Evolutionary conservation across 2,329 filamentous ascomycete species (phyloP), one percentile per base, ranked within the genome.

Genomic region (Beauveria australis): DNA sequence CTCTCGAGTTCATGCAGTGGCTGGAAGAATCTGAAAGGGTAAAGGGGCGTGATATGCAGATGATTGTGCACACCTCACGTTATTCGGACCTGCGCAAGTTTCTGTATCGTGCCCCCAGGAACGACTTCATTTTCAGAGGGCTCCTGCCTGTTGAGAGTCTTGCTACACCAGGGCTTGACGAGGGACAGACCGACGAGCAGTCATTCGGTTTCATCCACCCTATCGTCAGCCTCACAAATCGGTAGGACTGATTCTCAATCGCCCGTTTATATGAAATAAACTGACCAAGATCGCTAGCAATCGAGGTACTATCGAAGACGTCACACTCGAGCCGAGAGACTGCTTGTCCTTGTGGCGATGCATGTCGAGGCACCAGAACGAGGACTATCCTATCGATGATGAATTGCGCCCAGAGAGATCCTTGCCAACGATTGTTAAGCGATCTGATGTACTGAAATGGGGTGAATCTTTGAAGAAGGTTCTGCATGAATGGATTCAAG

Each of bases 71-170:
- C 67, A 75, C 76, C 1, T 81, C 86, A 41, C 79, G 89, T 53
- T 92, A 92, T 71, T 92, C 88, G 0, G 89, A 93, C 68, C 74
- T 93, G 1, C 79, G 89, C n/a, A 91, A 91, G 67, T 92, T 89
- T 65, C 71, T 85, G 41, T 91, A 89, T 69, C 71, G 76, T 0
- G 79, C 85, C 2, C 79, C 79, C 0, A 68, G 72, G 44, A 61
- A 66, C 1, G 80, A 9, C 1, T 60, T 60, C 33, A 14, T 14
- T 33, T 60, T 60, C 10, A 41, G 22, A 19, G 58, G 58, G 6
- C 24, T 60, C 5, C 24, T 80, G 54, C 61, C 68, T 0, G 88
- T 89, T 66, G 67, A 77, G 12, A 83, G 82, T 0, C 70, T 89
- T 1, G 60, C 69, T 3, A 75, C 74, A 24, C 76, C 76, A 3